Evolutionary conservation across 345 rosid species (phyloP).

Genomic region (Diplotaxis tenuifolia): DNA sequence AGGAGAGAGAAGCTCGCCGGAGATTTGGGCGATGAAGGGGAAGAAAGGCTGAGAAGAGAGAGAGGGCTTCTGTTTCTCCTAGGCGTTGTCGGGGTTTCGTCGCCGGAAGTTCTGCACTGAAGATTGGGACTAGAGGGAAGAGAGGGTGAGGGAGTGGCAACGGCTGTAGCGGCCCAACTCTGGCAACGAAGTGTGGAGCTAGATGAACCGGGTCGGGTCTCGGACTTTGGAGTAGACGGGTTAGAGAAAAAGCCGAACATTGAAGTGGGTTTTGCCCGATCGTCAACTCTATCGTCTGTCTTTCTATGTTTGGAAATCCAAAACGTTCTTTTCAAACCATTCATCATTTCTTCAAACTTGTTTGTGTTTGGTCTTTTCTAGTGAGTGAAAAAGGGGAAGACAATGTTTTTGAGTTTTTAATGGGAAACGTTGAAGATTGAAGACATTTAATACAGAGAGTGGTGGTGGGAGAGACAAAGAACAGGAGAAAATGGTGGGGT

Average conservation of each 20-base stretch:
- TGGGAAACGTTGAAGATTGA: neutral
- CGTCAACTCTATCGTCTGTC: slow-evolving; percentile 31
- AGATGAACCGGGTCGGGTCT: slow-evolving; percentile 44
- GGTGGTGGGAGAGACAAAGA: slow-evolving; percentile 10
- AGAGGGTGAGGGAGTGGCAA: slow-evolving; percentile 41
- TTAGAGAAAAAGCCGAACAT: slow-evolving; percentile 76
- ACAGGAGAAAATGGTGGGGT: slow-evolving; percentile 36
- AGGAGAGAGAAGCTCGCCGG: slow-evolving; percentile 72
- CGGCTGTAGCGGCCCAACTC: slow-evolving; percentile 36
- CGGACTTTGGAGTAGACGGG: slow-evolving; percentile 73
- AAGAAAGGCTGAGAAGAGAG: slow-evolving; percentile 40
- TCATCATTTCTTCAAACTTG: slow-evolving; percentile 54
- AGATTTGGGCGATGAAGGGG: slow-evolving; percentile 69
- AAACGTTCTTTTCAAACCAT: slow-evolving; percentile 77
- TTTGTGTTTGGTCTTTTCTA: neutral
- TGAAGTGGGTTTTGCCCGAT: slow-evolving; percentile 42
- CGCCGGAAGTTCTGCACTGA: slow-evolving; percentile 46
- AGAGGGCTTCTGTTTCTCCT: slow-evolving; percentile 42
- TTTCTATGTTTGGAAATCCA: slow-evolving; percentile 71
- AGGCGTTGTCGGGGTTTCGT: slow-evolving; percentile 28
- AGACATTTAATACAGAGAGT: slow-evolving; percentile 15
- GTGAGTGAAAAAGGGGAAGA: neutral
- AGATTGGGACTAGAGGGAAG: slow-evolving; percentile 60
- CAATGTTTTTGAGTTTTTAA: neutral
- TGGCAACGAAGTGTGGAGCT: slow-evolving; percentile 56